Percentiles rank a stretch among this genome's conserved stretches.
These are phyloP conservation scores for Heterobasidion annosum DNA, from an alignment of 1,284 basidiomycete species.

Conservation along the genomic window DNA sequence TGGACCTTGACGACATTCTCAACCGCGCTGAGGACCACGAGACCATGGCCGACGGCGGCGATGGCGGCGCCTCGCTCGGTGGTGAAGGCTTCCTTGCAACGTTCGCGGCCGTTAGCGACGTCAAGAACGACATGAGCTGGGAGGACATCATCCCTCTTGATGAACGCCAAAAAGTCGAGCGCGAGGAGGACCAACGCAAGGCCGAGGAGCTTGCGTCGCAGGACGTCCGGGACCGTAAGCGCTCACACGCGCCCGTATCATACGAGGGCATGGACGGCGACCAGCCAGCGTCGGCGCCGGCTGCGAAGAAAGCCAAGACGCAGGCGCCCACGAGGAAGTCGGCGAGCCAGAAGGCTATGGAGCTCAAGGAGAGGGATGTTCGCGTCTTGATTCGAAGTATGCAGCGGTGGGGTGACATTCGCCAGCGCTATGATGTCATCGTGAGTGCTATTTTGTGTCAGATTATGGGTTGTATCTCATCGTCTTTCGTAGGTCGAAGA, in stretches of 20 bases:
- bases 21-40: slow-evolving; percentile 97
- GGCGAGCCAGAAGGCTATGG: slow-evolving; percentile 88
- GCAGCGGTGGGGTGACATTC: slow-evolving; percentile 97
- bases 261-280: slow-evolving; percentile 91
- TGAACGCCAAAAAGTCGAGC: slow-evolving; percentile 81
- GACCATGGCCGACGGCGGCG: slow-evolving; percentile 75
- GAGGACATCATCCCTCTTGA: slow-evolving; percentile 98
- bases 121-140: slow-evolving; percentile 98
- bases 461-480: background rate
- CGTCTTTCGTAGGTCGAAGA: slow-evolving; percentile 60
- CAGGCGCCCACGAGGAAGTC: slow-evolving; percentile 71
- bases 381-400: slow-evolving; percentile 93
- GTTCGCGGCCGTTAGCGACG: slow-evolving; percentile 94
- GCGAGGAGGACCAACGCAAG: slow-evolving; percentile 71
- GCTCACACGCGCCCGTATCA: slow-evolving; percentile 78
- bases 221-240: slow-evolving; percentile 70
- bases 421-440: slow-evolving; percentile 90
- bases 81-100: slow-evolving; percentile 95
- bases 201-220: slow-evolving; percentile 58
- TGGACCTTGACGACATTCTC: slow-evolving; percentile 98
- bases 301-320: slow-evolving; percentile 65
- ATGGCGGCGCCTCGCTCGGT: slow-evolving; percentile 82
- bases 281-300: slow-evolving; percentile 48
- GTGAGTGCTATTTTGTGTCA: slow-evolving; percentile 37
- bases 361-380: slow-evolving; percentile 94